Evolutionary conservation across 2,329 filamentous ascomycete genomes (phyloP), one percentile per base, ranked within the genome.

Genomic region (Pyrenophora seminiperda): DNA sequence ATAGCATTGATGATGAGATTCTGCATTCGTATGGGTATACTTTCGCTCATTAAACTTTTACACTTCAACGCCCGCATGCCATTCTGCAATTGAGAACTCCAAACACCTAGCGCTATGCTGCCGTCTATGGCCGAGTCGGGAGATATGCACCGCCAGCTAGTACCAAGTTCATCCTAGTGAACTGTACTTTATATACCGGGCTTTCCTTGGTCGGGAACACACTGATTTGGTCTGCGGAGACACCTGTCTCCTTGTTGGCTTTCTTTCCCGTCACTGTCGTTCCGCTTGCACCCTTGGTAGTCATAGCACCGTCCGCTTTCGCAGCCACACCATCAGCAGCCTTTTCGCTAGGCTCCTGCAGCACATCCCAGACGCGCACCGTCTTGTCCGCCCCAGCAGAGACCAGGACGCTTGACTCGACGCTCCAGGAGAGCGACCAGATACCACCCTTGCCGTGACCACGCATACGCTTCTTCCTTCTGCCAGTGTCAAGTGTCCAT

Each of bases 161-260:
- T 10, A 97, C 88, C 59, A 97, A 75, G 71, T 99, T 99, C 90
- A 96, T 97, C 53, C 91, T 81, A 3, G 94, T 97, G 66, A 97
- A 97, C 66, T 88, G 85, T 45, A 96, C 92, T 75, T 93, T 94
- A 74, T 95, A 90, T 9, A 97, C 90, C 0, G 93, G 92, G 13
- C 89, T 93, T 76, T 96, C 96, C 82, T 99, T 99, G 3, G 94
- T 97, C 0, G 91, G 87, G 70, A 97, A 97, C 1, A 90, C 92
- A 58, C 86, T 91, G 75, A 99, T 95, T 75, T 97, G 94, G 68
- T 99, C 94, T 0, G 91, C 87, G 0, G 88, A 92, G 36, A 96
- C 88, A 65, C 90, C 90, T 3, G 91, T 90, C 65, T 97, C 93
- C 73, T 97, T 97, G 47, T 83, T 84, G 73, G 90, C 90, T 77